A percentile compares a stretch with the other conserved stretches of the same genome.
Conservation (phyloP, 2,329 filamentous ascomycete species). For the Dothistroma pini region DNA sequence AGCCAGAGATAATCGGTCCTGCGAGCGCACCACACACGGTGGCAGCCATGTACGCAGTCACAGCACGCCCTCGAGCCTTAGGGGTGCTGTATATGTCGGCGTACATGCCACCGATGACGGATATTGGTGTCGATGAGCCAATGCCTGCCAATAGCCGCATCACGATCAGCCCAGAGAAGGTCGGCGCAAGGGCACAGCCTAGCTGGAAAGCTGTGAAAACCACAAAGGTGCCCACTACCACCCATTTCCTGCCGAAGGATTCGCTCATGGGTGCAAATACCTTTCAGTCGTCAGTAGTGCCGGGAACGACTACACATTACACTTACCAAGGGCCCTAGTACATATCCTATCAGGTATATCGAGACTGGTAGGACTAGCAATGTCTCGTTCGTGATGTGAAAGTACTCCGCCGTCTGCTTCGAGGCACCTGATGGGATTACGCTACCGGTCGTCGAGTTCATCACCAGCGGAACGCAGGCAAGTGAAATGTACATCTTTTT, state of each 20-base stretch:
- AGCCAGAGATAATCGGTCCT: slow-evolving; percentile 63
- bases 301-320: neutral
- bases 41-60: slow-evolving; percentile 62
- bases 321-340: slow-evolving; percentile 39
- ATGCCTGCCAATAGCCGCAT: slow-evolving; percentile 45
- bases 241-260: slow-evolving; percentile 43
- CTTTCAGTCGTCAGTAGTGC: neutral
- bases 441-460: slow-evolving; percentile 66
- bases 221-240: slow-evolving; percentile 51
- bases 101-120: slow-evolving; percentile 59
- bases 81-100: slow-evolving; percentile 63
- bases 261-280: slow-evolving; percentile 45
- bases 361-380: slow-evolving; percentile 48
- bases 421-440: slow-evolving; percentile 62
- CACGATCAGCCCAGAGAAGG: slow-evolving; percentile 42
- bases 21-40: slow-evolving; percentile 65
- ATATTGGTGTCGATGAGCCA: slow-evolving; percentile 50
- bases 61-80: slow-evolving; percentile 55
- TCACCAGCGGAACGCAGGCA: slow-evolving; percentile 56
- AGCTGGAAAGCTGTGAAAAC: slow-evolving; percentile 46
- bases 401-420: slow-evolving; percentile 55
- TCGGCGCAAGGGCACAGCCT: slow-evolving; percentile 43
- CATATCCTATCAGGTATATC: slow-evolving; percentile 50
- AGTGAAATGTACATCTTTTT: slow-evolving; percentile 56
- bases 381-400: slow-evolving; percentile 48